These are phyloP conservation scores for Berberis vulgaris DNA, from an alignment of 164 flowering plant species.

Conservation along the genomic window DNA sequence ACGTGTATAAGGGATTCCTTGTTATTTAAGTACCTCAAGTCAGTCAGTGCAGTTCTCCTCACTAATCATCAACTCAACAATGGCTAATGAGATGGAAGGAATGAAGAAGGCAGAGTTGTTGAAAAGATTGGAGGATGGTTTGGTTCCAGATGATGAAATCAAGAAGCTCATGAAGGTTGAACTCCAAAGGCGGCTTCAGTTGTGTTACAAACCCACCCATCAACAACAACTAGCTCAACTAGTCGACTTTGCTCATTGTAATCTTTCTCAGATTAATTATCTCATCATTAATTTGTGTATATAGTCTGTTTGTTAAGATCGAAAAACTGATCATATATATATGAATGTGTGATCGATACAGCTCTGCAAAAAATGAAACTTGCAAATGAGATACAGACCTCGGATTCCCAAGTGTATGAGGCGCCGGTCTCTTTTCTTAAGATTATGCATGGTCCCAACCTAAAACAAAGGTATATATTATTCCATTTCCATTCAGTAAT, in stretches of 20 bases:
- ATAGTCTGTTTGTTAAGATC: neutral
- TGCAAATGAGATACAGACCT: conserved; percentile 4
- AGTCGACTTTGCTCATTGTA: neutral
- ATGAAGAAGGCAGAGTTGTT: neutral
- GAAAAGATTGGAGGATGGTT: conserved; percentile 1
- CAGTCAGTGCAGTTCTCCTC: too few species aligned
- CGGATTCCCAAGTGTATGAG: conserved; percentile 6
- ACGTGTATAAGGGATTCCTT: too few species aligned
- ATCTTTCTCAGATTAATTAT: neutral
- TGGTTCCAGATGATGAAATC: conserved; percentile 7
- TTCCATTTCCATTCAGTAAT: too few species aligned
- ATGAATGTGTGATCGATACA: neutral
- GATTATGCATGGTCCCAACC: conserved; percentile 5
- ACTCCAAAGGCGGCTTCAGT: conserved; percentile 1
- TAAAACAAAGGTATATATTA: conserved; percentile 2
- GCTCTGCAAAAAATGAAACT: conserved; percentile 10
- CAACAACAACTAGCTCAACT: conserved; percentile 6
- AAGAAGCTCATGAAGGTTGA: neutral
- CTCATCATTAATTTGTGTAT: neutral
- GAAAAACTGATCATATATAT: too few species aligned
- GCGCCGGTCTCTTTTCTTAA: conserved; percentile 8
- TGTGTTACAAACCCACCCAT: conserved; percentile 11
- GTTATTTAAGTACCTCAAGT: too few species aligned
- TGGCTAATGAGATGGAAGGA: too few species aligned
- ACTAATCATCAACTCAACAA: too few species aligned